Evolutionary conservation across 176 grass and related monocot genomes (phyloP).

Genomic region (Avena eriantha): DNA sequence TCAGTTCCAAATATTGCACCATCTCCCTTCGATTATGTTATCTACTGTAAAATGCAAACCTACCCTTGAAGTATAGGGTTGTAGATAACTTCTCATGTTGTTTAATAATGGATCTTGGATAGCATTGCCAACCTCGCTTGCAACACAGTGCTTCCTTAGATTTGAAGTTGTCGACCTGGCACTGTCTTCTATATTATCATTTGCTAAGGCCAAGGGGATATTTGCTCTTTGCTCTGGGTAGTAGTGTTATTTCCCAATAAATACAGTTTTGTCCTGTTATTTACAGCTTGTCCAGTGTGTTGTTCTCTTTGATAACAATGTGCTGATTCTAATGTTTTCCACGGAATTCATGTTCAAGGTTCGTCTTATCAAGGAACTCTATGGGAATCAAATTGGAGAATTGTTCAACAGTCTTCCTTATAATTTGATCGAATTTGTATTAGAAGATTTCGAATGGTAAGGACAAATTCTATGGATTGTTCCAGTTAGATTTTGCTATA

Average conservation of each 20-base stretch:
- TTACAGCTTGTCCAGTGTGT: not conserved
- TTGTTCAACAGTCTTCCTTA: slow-evolving; percentile 82
- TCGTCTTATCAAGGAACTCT: slow-evolving; percentile 92
- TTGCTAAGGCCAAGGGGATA: not conserved
- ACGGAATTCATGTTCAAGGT: slow-evolving; percentile 64
- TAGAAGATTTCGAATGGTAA: slow-evolving; percentile 96
- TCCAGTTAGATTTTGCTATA: slow-evolving; percentile 16
- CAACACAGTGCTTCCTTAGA: not conserved
- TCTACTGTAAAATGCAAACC: slow-evolving; percentile 2
- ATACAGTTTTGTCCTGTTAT: not conserved
- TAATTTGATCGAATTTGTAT: slow-evolving; percentile 85
- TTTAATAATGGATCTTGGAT: not conserved
- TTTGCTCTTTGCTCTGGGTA: not conserved
- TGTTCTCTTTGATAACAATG: not conserved
- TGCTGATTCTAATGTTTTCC: slow-evolving; percentile 26
- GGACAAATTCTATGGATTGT: slow-evolving; percentile 19
- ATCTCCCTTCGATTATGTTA: not conserved
- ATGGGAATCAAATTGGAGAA: slow-evolving; percentile 91
- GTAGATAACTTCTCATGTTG: not conserved
- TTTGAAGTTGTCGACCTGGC: not conserved
- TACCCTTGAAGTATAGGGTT: not conserved
- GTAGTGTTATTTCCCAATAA: not conserved
- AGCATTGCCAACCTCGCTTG: not conserved
- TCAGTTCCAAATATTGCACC: slow-evolving; percentile 41
- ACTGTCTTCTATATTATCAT: not conserved